Conservation (phyloP, 2,329 filamentous ascomycete genomes). For the Bipolaris gigantea region DNA sequence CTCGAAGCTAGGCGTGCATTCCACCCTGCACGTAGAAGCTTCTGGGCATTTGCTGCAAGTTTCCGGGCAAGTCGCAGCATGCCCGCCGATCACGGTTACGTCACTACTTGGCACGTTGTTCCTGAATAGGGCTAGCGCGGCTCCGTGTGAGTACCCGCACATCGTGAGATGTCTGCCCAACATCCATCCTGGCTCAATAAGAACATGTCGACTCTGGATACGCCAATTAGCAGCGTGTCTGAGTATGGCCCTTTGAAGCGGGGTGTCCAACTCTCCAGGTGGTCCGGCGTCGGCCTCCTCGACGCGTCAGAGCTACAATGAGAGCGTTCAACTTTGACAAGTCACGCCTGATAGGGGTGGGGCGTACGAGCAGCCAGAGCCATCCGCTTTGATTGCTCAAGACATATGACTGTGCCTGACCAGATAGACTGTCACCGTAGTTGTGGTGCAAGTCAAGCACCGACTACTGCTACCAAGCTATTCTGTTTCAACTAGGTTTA, state of each 20-base stretch:
- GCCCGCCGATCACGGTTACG: constrained; percentile 15
- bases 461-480: too few species aligned
- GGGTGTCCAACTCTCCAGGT: not conserved
- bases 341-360: not conserved
- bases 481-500: too few species aligned
- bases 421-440: too few species aligned
- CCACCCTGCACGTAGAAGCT: constrained; percentile 29
- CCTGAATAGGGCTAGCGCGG: not conserved
- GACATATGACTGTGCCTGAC: too few species aligned
- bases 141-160: not conserved
- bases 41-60: constrained; percentile 25
- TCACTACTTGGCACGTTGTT: constrained; percentile 2
- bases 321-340: not conserved
- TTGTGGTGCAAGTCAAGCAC: too few species aligned
- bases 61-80: constrained; percentile 18
- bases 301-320: constrained; percentile 11
- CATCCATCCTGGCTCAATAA: not conserved
- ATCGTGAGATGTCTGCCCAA: constrained; percentile 9
- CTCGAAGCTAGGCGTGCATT: constrained; percentile 25
- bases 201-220: not conserved
- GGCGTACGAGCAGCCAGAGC: too few species aligned
- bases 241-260: not conserved
- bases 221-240: not conserved
- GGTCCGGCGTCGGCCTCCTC: not conserved
- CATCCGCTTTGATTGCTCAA: too few species aligned